A percentile compares a stretch with the other conserved stretches of the same genome.
Evolutionary conservation across 176 grass and related monocot genomes (phyloP).

Genomic region (Avena sativa): DNA sequence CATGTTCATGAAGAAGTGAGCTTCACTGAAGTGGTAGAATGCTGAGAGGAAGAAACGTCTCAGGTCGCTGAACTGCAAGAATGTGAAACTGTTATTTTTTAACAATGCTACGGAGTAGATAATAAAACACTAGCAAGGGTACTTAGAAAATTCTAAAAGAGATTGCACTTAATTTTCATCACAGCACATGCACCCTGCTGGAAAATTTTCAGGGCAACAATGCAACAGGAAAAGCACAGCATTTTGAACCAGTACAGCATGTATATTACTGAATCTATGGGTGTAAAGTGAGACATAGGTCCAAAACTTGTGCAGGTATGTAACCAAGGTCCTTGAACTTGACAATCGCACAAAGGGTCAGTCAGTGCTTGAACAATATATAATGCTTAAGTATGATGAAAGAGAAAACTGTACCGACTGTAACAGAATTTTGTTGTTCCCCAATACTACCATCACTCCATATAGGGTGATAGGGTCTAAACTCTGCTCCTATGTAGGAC

Average conservation of each 20-base stretch:
- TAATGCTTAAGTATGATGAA: background rate
- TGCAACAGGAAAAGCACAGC: conserved; percentile 15
- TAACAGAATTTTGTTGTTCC: background rate
- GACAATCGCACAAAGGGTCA: background rate
- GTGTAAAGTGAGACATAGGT: background rate
- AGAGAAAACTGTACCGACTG: background rate
- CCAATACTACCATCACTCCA: background rate
- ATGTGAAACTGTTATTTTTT: conserved; percentile 1
- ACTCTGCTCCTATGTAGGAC: background rate
- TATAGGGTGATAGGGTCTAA: background rate
- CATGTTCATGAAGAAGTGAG: conserved; percentile 90
- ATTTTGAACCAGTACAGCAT: background rate
- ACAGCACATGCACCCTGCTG: conserved; percentile 2
- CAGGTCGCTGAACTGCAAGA: conserved; percentile 67
- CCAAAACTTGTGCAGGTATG: background rate
- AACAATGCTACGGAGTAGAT: background rate
- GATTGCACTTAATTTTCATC: background rate
- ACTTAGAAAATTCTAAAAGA: too few relatives aligned
- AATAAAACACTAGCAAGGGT: background rate
- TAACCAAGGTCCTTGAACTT: background rate
- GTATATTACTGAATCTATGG: background rate
- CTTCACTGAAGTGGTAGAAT: conserved; percentile 80
- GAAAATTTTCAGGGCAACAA: background rate
- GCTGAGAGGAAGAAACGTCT: conserved; percentile 84
- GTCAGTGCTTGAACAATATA: background rate